Percentiles rank a stretch among this genome's conserved stretches.
phyloP scores from a whole-genome alignment of 106 monocot species.

The Dendrobium chrysotoxum region DNA sequence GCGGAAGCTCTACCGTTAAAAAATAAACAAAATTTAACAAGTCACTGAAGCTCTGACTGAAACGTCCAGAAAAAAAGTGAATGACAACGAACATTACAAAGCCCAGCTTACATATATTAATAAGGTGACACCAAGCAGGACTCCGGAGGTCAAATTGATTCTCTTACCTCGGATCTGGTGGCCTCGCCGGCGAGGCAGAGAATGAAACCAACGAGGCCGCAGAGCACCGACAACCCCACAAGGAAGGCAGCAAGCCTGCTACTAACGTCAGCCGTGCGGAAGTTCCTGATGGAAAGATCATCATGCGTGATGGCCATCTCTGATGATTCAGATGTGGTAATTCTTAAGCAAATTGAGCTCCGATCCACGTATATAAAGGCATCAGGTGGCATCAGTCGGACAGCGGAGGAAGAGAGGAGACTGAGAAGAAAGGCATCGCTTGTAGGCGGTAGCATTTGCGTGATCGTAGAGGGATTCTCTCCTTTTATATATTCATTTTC shows the following conservation, averaged over 20 bases:
- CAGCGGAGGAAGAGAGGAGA: constrained; percentile 28
- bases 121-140: no score
- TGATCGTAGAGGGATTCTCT: constrained; percentile 20
- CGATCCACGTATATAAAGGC: background rate
- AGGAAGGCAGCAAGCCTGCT: constrained; percentile 41
- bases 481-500: background rate
- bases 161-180: constrained; percentile 63
- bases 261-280: constrained; percentile 14
- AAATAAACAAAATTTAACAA: no score
- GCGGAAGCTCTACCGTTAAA: no score
- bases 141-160: background rate
- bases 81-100: no score
- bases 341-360: background rate
- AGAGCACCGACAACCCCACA: constrained; percentile 61
- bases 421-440: constrained; percentile 18
- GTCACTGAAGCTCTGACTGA: no score
- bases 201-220: constrained; percentile 61
- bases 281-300: constrained; percentile 37
- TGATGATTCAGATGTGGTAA: background rate
- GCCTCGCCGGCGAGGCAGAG: constrained; percentile 79
- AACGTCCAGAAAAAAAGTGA: no score
- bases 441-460: constrained; percentile 14
- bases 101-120: no score
- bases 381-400: constrained; percentile 15
- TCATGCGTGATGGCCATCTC: constrained; percentile 63